A percentile compares a stretch with the other conserved stretches of the same genome.
These are phyloP conservation scores for Solanum neorickii DNA, from an alignment of 257 asterid species.

Conservation along the genomic window DNA sequence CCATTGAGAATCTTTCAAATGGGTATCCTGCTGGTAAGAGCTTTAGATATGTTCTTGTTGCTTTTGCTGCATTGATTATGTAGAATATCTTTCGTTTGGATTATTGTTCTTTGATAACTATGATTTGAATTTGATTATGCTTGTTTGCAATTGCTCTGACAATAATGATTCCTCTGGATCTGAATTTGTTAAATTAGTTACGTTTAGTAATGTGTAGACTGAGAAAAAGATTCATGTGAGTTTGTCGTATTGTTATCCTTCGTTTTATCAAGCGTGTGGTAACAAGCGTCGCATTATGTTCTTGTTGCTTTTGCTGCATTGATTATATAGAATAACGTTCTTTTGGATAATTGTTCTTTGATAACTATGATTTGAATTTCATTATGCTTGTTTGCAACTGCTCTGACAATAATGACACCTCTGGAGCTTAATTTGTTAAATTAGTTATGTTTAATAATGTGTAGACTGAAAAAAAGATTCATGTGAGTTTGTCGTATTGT, in stretches of 20 bases:
- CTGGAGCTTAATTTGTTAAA: neutral
- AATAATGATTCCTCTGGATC: neutral
- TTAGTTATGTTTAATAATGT: neutral
- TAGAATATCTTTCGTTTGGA: neutral
- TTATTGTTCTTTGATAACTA: neutral
- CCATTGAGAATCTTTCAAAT: conserved; percentile 37
- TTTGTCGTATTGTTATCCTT: neutral
- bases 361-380: neutral
- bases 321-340: neutral
- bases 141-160: neutral
- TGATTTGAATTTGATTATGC: neutral
- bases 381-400: neutral
- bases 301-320: neutral
- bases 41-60: neutral
- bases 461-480: neutral
- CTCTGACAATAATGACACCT: neutral
- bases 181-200: neutral
- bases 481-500: neutral
- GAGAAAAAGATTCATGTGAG: neutral
- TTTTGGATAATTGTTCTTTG: neutral
- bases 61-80: neutral
- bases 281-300: neutral
- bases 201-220: neutral
- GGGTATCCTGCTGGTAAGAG: conserved; percentile 53
- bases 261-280: neutral